Evolutionary conservation across 441 rosid species (phyloP), one percentile per base, ranked within the genome.

Genomic region (Euphorbia schlechtendalii): DNA sequence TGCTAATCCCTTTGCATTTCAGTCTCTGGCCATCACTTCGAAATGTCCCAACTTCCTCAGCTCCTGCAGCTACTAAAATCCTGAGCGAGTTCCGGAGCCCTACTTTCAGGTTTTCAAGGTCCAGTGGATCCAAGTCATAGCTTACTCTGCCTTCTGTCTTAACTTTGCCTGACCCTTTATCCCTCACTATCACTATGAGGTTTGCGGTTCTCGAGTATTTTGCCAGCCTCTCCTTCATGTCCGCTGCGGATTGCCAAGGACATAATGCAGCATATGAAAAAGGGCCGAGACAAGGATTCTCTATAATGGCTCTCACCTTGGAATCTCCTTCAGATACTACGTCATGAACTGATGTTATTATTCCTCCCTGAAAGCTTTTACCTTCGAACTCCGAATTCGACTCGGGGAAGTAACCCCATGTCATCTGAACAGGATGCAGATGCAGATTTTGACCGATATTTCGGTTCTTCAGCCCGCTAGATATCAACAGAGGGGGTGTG

Each of bases 371-470:
- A 30, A 77, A 73, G 0, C 66, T 28, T 63, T 72, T 90, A 5
- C 97, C 96, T 15, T 74, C 79, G 70, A 83, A 66, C 58, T 69
- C 76, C 5, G 79, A 49, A 74, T 76, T 66, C 49, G 86, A 82
- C 4, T 84, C 86, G 0, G 97, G 96, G 72, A 90, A 94, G 79
- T 90, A 87, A 27, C 97, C 99, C 99, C 99, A 90, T 0, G 84
- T 70, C 96, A 87, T 83, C 54, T 75, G 30, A 38, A 86, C 96
- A 0, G 99, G 96, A 62, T 94, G 99, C 59, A 90, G 75, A 68
- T 77, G 96, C 71, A 89, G 97, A 74, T 90, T 84, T 40, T 56
- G 71, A 4, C 99, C 96, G 12, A 94, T 90, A 54, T 89, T 69
- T 38, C 24, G 70, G 75, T 94, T 90, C 76, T 69, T 82, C 67